Evolutionary conservation across 1,139 yeast genomes (phyloP), one percentile per base, ranked within the genome.

Genomic region (Pichiaceae sp.): DNA sequence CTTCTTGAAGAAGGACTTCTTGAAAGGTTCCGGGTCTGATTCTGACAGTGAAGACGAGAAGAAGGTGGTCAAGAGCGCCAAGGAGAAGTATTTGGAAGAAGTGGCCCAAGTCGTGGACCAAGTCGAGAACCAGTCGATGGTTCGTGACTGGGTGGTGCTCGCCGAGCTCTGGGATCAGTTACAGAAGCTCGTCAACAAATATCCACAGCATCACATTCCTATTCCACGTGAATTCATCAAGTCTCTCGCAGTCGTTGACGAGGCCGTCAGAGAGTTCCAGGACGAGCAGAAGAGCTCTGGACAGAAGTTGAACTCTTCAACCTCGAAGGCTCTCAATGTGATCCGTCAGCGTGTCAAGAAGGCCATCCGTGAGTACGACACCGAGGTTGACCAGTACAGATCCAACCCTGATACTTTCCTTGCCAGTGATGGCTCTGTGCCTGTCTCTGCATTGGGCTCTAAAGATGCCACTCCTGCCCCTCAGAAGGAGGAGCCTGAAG

Each of bases 31-130:
- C 38, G 82, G 72, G 44, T 59, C 68, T 33, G 78, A 73, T 41
- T 57, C 63, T 42, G 79, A 72, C 39, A 33, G 36, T 25, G 78
- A 71, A 44, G 85, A 78, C 43, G 79, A 76, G 46, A 81, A 79
- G 60, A 83, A 81, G 53, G 86, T 87, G 34, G 96, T 91, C 50
- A 89, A 84, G 64, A 78, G 93, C 42, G 96, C 96, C 40, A 86
- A 83, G 64, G 97, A 89, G 49, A 93, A 89, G 64, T 70, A 89
- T 44, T 59, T 86, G 48, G 97, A 87, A 57, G 98, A 91, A 60
- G 74, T 91, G 66, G 80, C 75, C 50, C 69, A 70, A 27, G 63
- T 75, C 30, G 73, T 81, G 52, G 82, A 76, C 54, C 68, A 75
- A 42, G 75, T 87, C 53, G 91, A 82, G 53, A 52, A 73, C 70